A percentile compares a stretch with the other conserved stretches of the same genome.
These are phyloP conservation scores for Ligustrum vulgare DNA, from an alignment of 257 asterid species.

Conservation along the genomic window DNA sequence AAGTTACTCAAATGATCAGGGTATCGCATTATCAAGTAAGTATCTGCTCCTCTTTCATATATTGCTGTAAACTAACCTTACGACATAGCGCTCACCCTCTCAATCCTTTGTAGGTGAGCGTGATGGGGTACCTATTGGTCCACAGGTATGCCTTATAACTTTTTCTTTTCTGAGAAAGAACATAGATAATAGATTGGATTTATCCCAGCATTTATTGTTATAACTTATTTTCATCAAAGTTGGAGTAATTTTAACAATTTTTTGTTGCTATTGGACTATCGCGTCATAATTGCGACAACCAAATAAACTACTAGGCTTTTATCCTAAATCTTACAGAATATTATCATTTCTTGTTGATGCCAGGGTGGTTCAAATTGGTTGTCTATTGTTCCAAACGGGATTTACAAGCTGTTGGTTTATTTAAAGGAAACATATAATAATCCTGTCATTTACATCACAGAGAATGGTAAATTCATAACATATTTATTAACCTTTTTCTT, in stretches of 20 bases:
- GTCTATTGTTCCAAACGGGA: background rate
- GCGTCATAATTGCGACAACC: background rate
- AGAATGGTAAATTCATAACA: background rate
- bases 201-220: too few species aligned
- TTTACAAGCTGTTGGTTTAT: background rate
- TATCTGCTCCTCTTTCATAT: background rate
- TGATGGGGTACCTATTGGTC: conserved; percentile 14
- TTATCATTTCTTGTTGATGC: background rate
- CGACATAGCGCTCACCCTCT: background rate
- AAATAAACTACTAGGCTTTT: background rate
- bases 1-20: conserved; percentile 12
- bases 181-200: too few species aligned
- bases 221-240: background rate
- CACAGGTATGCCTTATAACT: background rate
- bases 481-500: background rate
- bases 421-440: background rate
- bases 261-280: background rate
- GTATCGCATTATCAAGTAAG: conserved; percentile 12
- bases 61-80: background rate
- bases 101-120: background rate
- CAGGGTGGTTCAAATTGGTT: background rate
- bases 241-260: background rate
- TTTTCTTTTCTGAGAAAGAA: too few species aligned
- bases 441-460: background rate
- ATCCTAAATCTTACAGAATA: background rate